Base-by-base conservation (phyloP, 2,329 filamentous ascomycete genomes). In the Mycogone perniciosa region DNA sequence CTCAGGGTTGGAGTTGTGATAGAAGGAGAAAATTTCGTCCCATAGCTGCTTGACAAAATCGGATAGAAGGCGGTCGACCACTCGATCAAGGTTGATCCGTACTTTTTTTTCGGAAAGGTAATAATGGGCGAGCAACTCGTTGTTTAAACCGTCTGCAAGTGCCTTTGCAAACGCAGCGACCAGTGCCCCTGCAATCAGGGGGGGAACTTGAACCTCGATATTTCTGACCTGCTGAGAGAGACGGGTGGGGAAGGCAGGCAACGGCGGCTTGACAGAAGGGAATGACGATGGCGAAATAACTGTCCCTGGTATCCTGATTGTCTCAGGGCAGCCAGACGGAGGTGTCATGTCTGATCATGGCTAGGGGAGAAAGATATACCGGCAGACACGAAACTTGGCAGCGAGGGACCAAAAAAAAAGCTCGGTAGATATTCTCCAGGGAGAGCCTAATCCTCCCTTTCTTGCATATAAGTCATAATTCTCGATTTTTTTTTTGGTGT, bases 61-160 rank as follows among this genome's bases (percentile, higher is more conserved):
- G 7, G 61, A 56, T 4, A 70, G 49, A 10, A 70, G 58, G 1
- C 67, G 63, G 51, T 70, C 67, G 31, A 70, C 41, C 4, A 68
- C 65, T 1, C 66, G 59, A 40, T 70, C 67, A 13, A 70, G 56
- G 40, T 70, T 69, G 48, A 69, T 49, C 29, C 57, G 60, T 5
- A 66, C 59, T 29, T 60, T 62, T 44, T 65, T 59, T 42, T 67
- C 64, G 13, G 61, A 55, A 6, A 67, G 57, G 49, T 70, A 70
- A 39, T 70, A 70, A 51, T 70, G 62, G 4, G 66, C 65, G 46
- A 70, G 62, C 20, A 70, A 63, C 20, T 66, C 65, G 56, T 70
- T 68, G 48, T 62, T 57, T 39, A 70, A 56, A 3, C 61, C 63
- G 27, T 68, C 65, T 31, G 64, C 64, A 43, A 70, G 55, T 30